Percentiles rank a stretch among this genome's conserved stretches.
Evolutionary conservation across 768 basidiomycete species (phyloP).

Genomic region (Tubosaeta sp.): DNA sequence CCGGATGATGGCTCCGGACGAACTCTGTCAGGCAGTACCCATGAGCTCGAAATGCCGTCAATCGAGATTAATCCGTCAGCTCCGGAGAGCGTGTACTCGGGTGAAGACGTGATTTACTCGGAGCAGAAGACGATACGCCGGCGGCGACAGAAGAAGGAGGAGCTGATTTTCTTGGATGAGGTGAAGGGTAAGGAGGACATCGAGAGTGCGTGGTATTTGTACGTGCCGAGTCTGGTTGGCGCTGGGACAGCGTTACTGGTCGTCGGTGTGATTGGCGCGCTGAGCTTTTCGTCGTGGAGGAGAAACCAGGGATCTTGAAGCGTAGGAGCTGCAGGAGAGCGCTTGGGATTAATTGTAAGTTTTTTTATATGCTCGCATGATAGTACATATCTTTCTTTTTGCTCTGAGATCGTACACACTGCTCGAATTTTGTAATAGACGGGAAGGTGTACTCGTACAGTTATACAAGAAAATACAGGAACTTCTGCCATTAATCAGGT

Average conservation of each 20-base stretch:
- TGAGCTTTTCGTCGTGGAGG: conserved; percentile 70
- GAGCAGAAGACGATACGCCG: conserved; percentile 36
- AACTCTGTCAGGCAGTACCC: conserved; percentile 21
- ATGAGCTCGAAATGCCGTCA: conserved; percentile 65
- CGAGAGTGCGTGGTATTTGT: conserved; percentile 75
- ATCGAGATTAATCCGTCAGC: conserved; percentile 44
- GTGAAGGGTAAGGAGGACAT: conserved; percentile 50
- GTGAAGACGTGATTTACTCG: conserved; percentile 26
- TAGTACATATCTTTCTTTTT: conserved; percentile 12
- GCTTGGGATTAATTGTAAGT: conserved; percentile 9
- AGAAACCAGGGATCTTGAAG: conserved; percentile 58
- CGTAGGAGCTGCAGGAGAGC: not conserved
- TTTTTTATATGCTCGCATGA: conserved; percentile 1
- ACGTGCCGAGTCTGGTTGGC: conserved; percentile 73
- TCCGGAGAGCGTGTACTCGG: conserved; percentile 26
- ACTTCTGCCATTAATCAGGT: not conserved
- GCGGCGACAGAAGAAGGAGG: conserved; percentile 55
- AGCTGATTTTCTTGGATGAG: conserved; percentile 43
- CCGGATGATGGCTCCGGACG: conserved; percentile 41
- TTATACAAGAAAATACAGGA: not conserved
- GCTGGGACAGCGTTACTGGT: conserved; percentile 82
- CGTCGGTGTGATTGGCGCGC: conserved; percentile 70
- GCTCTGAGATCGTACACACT: conserved; percentile 6
- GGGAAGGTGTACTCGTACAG: not conserved
- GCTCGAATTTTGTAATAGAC: conserved; percentile 2